Conservation (phyloP, 192 early-diverging fungal species). For the Umbelopsis sp. region DNA sequence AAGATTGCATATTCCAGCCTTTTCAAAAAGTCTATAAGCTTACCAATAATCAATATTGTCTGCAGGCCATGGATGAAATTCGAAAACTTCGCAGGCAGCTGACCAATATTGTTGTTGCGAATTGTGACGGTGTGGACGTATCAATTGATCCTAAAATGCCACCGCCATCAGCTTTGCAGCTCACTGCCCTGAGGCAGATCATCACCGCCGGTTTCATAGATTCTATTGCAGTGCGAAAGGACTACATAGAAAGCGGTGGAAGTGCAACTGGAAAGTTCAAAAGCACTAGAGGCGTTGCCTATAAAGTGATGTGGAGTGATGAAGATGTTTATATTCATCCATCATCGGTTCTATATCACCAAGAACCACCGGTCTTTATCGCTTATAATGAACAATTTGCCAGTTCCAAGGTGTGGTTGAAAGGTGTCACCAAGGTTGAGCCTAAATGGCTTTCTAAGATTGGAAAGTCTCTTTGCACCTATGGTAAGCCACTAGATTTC, state of each 20-base stretch:
- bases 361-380: slow-evolving; percentile 69
- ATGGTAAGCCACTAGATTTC: slow-evolving; percentile 74
- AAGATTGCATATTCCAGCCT: neutral
- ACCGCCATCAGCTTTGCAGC: slow-evolving; percentile 69
- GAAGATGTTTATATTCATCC: slow-evolving; percentile 81
- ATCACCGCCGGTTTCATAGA: slow-evolving; percentile 90
- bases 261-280: slow-evolving; percentile 37
- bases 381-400: slow-evolving; percentile 72
- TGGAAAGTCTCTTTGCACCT: slow-evolving; percentile 71
- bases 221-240: slow-evolving; percentile 85
- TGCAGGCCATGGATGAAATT: slow-evolving; percentile 74
- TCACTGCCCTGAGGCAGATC: slow-evolving; percentile 82
- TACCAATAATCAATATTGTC: slow-evolving; percentile 39
- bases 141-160: slow-evolving; percentile 66
- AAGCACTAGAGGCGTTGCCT: slow-evolving; percentile 47
- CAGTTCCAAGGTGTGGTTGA: slow-evolving; percentile 53
- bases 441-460: slow-evolving; percentile 84
- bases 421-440: slow-evolving; percentile 68
- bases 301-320: slow-evolving; percentile 73
- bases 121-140: slow-evolving; percentile 60
- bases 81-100: slow-evolving; percentile 77
- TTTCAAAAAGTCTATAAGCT: slow-evolving; percentile 44
- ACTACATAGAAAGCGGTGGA: slow-evolving; percentile 67
- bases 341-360: slow-evolving; percentile 63
- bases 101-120: slow-evolving; percentile 68